These are phyloP conservation scores for Saccharata proteae DNA, from an alignment of 2,329 filamentous ascomycete genomes.

Conservation along the genomic window DNA sequence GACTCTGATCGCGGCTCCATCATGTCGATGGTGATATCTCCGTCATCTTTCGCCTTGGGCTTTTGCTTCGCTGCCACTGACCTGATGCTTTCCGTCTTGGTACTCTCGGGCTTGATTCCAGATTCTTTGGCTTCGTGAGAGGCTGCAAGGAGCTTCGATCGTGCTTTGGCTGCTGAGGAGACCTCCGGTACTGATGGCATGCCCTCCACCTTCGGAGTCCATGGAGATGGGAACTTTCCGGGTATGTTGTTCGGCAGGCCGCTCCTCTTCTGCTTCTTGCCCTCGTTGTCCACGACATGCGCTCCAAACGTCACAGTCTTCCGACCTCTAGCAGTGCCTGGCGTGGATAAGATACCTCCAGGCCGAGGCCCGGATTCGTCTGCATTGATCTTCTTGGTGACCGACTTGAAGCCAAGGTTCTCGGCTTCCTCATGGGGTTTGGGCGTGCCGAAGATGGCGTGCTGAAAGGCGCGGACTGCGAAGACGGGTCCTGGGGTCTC, in stretches of 20 bases:
- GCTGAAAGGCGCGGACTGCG: slow-evolving; percentile 54
- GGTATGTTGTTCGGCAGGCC: slow-evolving; percentile 36
- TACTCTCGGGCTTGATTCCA: slow-evolving; percentile 17
- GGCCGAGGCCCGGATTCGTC: slow-evolving; percentile 12
- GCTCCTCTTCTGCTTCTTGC: slow-evolving; percentile 35
- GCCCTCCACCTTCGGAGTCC: slow-evolving; percentile 29
- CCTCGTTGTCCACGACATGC: slow-evolving; percentile 44
- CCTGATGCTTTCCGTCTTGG: slow-evolving; percentile 14
- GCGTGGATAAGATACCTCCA: slow-evolving; percentile 50
- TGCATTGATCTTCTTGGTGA: slow-evolving; percentile 1
- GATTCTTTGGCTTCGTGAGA: slow-evolving; percentile 12
- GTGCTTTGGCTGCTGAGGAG: neutral
- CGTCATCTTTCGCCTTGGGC: slow-evolving; percentile 30
- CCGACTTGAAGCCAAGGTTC: slow-evolving; percentile 10
- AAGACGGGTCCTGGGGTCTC: slow-evolving; percentile 56
- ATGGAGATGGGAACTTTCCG: slow-evolving; percentile 40
- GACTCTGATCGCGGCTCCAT: slow-evolving; percentile 64
- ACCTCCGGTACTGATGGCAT: slow-evolving; percentile 7
- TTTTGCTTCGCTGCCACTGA: neutral
- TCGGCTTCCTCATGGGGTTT: slow-evolving; percentile 41
- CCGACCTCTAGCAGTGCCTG: slow-evolving; percentile 44
- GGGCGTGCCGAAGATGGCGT: slow-evolving; percentile 52
- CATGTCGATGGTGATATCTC: slow-evolving; percentile 57
- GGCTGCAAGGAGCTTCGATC: too few relatives aligned
- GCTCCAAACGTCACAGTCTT: slow-evolving; percentile 52